A percentile compares a stretch with the other conserved stretches of the same genome.
Conservation (phyloP, 371 early-diverging fungal species). For the Syncephalastrum racemosum region DNA sequence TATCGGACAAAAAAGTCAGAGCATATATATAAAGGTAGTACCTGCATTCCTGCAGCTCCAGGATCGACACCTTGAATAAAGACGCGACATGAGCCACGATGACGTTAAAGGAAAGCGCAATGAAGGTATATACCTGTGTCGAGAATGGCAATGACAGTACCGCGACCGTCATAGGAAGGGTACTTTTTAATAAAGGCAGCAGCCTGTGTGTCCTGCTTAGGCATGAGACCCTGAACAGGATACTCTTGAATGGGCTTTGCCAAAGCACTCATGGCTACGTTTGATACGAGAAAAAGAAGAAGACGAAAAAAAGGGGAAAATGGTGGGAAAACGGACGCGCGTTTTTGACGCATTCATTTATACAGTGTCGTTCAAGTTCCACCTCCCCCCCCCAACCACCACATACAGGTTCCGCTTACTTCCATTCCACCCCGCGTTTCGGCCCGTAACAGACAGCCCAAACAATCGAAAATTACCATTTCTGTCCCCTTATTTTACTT, state of each 20-base stretch:
- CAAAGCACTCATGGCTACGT: conserved; percentile 10
- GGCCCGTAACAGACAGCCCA: too few relatives aligned
- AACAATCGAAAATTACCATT: too few relatives aligned
- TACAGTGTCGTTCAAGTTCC: too few relatives aligned
- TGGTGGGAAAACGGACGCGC: background rate
- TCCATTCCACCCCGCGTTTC: too few relatives aligned
- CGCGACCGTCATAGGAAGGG: conserved; percentile 88
- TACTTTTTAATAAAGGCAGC: conserved; percentile 78
- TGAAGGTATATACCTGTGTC: conserved; percentile 66
- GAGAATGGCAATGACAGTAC: conserved; percentile 86
- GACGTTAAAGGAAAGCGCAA: background rate
- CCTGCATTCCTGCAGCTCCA: conserved; percentile 81
- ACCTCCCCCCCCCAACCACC: too few relatives aligned
- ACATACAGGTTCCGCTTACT: too few relatives aligned
- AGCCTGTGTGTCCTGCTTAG: conserved; percentile 86
- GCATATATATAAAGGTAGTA: conserved; percentile 15
- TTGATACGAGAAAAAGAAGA: conserved; percentile 2
- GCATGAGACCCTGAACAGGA: conserved; percentile 70
- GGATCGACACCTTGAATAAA: conserved; percentile 77
- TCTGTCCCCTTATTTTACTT: too few relatives aligned
- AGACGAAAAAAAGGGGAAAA: conserved; percentile 10
- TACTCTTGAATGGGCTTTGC: conserved; percentile 58
- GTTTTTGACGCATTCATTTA: too few relatives aligned
- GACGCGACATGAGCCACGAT: background rate
- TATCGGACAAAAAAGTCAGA: too few relatives aligned